Base-by-base conservation (phyloP, 805 yeast genomes). In the Monosporozyma unispora region DNA sequence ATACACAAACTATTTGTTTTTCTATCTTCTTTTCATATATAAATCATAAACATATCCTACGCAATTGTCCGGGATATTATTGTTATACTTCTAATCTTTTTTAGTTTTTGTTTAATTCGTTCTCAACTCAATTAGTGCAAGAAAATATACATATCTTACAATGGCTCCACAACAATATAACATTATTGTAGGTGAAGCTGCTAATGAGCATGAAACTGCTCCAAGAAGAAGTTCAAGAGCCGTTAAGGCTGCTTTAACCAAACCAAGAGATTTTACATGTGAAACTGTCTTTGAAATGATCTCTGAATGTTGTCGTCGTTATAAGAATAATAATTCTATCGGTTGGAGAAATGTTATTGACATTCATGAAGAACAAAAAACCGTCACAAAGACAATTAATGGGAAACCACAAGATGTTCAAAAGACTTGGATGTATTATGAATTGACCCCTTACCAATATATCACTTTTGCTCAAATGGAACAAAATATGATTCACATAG, bases 341-440 rank as follows among this genome's bases (percentile, higher is more conserved):
- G 96, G 87, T 45, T 82, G 85, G 80, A 83, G 99, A 73, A 80
- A 82, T 51, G 70, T 85, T 52, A 58, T 77, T 45, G 91, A 88
- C 48, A 65, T 86, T 48, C 91, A 88, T 68, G 77, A 71, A 49
- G 97, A 93, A 66, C 76, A 72, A 47, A 89, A 87, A 69, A 74
- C 72, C 60, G 77, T 93, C 51, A 80, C 79, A 53, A 90, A 88
- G 72, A 63, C 78, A 47, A 71, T 93, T 45, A 85, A 90, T 58
- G 98, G 97, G 51, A 76, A 84, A 63, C 79, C 79, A 49, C 71
- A 68, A 27, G 73, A 79, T 56, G 83, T 84, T 46, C 88, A 85
- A 61, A 93, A 93, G 71, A 82, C 82, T 48, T 93, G 99, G 99
- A 70, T 76, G 48, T 91, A 73, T 68, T 93, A 78, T 65, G 96